Conservation (phyloP, 305 asterid species). For the Fraxinus angustifolia region DNA sequence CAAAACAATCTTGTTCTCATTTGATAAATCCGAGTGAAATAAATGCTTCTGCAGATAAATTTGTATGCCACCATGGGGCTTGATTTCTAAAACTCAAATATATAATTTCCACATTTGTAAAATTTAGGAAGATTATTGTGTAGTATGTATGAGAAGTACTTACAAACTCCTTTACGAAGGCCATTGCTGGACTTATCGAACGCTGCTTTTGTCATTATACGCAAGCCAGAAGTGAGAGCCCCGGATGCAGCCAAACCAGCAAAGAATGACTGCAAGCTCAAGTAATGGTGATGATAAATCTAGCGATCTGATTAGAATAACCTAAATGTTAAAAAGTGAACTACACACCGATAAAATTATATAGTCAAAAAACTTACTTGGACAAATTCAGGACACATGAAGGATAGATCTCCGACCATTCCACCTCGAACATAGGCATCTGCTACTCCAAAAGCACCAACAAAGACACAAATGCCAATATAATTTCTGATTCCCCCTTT, state of each 20-base stretch:
- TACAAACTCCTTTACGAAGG: constrained; percentile 82
- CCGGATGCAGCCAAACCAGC: constrained; percentile 90
- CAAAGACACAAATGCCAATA: constrained; percentile 58
- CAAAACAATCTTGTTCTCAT: background rate
- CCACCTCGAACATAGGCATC: constrained; percentile 89
- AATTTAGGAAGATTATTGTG: background rate
- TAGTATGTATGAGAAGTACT: constrained; percentile 16
- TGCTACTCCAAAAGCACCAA: constrained; percentile 77
- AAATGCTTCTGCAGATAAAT: background rate
- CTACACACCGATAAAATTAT: no score
- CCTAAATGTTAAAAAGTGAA: background rate
- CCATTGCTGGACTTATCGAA: constrained; percentile 62
- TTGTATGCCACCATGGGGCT: background rate
- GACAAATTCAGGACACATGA: constrained; percentile 70
- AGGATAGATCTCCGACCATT: constrained; percentile 28
- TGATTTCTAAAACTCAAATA: background rate
- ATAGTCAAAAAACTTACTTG: constrained; percentile 42
- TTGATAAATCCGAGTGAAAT: background rate
- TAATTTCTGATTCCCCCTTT: constrained; percentile 68
- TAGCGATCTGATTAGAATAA: background rate
- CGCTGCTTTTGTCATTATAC: constrained; percentile 77
- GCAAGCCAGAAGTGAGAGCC: constrained; percentile 68
- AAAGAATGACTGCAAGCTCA: constrained; percentile 57
- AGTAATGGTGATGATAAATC: background rate
- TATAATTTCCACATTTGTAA: background rate